Base-by-base conservation (phyloP, 2,329 filamentous ascomycete genomes). In the Mycosphaerella sp. region DNA sequence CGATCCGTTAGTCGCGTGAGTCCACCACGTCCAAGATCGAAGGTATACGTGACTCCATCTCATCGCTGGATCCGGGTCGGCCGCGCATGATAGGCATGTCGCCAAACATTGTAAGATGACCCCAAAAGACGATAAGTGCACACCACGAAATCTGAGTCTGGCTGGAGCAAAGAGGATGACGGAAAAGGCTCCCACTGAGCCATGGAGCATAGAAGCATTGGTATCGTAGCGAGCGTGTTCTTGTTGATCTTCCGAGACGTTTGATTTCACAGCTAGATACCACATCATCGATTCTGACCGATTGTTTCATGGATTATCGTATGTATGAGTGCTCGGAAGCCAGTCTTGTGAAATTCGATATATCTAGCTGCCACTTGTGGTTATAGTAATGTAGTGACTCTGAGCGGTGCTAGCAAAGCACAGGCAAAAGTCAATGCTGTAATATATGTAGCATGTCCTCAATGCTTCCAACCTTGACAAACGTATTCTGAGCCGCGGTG, bases 191-290 rank as follows among this genome's bases (percentile, higher is more conserved):
- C 25, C 37, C 21, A 21, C 37, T 25, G 16, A 41, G 21, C 44
- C 13, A 21, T 41, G 10, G 36, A 39, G 36, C 7, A 18, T 3
- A 39, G 36, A 41, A 41, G 39, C 39, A 41, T 41, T 41, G 17
- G 39, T 41, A 41, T 41, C 18, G 39, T 41, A 41, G 39, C 35
- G 36, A 12, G 10, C 13, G 16, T 48, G 25, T 40, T 40, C 28
- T 17, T 34, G 36, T 48, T 37, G 25, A 34, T 34, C 4, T 48
- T 48, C 35, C 28, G 36, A 40, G 16, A 25, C 25, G 10, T 32
- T 34, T 48, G 44, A 41, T 48, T 48, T 37, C 14, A 48, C 35
- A 48, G 44, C 44, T 48, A 40, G 44, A 48, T 48, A 48, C 44
- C 44, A 48, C 27, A 34, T 12, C 30, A 34, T 34, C 10, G 30